phyloP scores from a whole-genome alignment of 768 basidiomycete species.

The Mrakia hoshinonis region DNA sequence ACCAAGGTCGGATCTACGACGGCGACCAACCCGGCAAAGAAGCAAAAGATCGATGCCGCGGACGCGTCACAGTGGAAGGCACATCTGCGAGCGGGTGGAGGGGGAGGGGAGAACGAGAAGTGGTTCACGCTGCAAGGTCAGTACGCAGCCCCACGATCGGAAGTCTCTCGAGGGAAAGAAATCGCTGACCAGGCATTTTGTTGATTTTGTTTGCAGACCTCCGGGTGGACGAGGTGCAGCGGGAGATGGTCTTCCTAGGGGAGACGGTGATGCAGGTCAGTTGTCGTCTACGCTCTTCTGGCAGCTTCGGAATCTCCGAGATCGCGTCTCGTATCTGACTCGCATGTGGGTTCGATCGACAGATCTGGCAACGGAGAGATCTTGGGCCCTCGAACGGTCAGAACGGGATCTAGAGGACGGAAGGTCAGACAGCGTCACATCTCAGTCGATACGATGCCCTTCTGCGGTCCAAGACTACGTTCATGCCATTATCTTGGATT shows the following conservation, averaged over 20 bases:
- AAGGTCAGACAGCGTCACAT: not conserved
- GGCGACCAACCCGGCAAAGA: conserved; percentile 31
- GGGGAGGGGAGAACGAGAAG: conserved; percentile 70
- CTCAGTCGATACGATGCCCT: too few species aligned
- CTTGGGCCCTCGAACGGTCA: conserved; percentile 15
- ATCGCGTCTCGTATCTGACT: not conserved
- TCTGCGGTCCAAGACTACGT: too few species aligned
- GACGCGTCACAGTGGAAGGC: conserved; percentile 88
- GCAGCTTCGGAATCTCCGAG: not conserved
- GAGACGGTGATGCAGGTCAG: conserved; percentile 89
- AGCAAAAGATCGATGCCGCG: conserved; percentile 51
- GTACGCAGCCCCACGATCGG: too few species aligned
- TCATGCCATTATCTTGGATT: too few species aligned
- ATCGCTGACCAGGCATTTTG: not conserved
- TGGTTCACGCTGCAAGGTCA: conserved; percentile 87
- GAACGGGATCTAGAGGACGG: not conserved
- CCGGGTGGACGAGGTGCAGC: conserved; percentile 89
- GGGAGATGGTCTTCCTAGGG: conserved; percentile 95
- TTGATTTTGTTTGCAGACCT: conserved; percentile 45
- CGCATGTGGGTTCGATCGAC: not conserved
- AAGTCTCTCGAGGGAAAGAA: not conserved
- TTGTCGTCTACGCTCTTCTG: not conserved
- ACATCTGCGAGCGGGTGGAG: conserved; percentile 47
- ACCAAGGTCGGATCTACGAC: conserved; percentile 42
- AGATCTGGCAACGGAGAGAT: conserved; percentile 29